phyloP scores from a whole-genome alignment of 2,329 filamentous ascomycete species.

The Aspergillus jensenii region DNA sequence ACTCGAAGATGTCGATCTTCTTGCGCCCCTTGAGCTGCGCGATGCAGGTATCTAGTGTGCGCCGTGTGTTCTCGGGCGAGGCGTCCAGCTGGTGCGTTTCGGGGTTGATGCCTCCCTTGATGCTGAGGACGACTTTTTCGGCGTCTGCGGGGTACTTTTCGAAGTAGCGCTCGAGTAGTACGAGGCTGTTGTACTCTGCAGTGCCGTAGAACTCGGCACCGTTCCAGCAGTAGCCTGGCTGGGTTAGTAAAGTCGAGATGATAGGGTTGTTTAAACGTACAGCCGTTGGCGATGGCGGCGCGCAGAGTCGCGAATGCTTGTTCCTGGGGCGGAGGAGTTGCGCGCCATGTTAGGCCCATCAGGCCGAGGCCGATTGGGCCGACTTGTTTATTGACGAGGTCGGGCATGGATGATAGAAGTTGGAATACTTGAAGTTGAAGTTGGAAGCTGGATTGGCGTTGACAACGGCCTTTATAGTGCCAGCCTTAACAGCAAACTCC shows the following conservation, averaged over 20 bases:
- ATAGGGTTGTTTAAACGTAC: not conserved
- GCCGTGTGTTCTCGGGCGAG: conserved; percentile 51
- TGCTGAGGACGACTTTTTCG: conserved; percentile 25
- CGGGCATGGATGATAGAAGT: not conserved
- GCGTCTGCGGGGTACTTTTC: conserved; percentile 28
- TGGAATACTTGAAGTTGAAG: not conserved
- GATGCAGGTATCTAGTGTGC: conserved; percentile 51
- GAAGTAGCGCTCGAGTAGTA: conserved; percentile 28
- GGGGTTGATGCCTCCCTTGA: conserved; percentile 31
- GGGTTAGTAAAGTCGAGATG: not conserved
- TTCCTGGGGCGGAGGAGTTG: not conserved
- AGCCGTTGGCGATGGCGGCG: not conserved
- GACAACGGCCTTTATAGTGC: no score
- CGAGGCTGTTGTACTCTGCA: conserved; percentile 27
- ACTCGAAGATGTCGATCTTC: conserved; percentile 59
- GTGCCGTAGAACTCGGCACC: conserved; percentile 36
- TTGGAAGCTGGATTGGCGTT: no score
- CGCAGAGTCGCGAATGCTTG: conserved; percentile 3
- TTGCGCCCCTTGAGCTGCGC: conserved; percentile 50
- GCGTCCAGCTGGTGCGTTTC: conserved; percentile 44
- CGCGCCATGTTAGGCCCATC: conserved; percentile 2
- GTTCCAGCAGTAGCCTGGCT: conserved; percentile 21
- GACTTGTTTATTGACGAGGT: not conserved
- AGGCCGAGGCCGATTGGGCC: conserved; percentile 5
- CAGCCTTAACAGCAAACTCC: no score